Percentiles rank a stretch among this genome's conserved stretches.
phyloP scores from a whole-genome alignment of 352 stramenopile genomes.

The Salisapilia sapeloensis region DNA sequence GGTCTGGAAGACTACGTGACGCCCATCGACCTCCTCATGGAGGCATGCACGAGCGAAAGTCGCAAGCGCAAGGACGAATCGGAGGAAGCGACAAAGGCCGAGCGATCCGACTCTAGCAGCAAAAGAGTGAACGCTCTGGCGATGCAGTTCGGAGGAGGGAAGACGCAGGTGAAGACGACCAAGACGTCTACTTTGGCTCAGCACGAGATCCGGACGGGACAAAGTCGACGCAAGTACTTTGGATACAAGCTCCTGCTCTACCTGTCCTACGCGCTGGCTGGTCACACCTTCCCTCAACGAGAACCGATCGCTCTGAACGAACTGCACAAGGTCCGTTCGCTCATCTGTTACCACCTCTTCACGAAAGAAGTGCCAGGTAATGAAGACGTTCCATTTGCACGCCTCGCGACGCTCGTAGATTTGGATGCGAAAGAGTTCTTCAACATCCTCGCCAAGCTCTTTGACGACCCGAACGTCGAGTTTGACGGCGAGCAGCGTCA shows the following conservation, averaged over 20 bases:
- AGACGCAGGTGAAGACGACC: slow-evolving; percentile 13
- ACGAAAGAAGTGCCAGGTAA: slow-evolving; percentile 24
- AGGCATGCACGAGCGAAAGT: slow-evolving; percentile 39
- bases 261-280: slow-evolving; percentile 83
- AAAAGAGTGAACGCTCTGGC: slow-evolving; percentile 41
- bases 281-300: slow-evolving; percentile 80
- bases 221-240: slow-evolving; percentile 43
- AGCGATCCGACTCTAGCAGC: slow-evolving; percentile 8
- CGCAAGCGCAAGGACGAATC: slow-evolving; percentile 1
- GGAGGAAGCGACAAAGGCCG: slow-evolving; percentile 4
- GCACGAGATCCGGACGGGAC: slow-evolving; percentile 29
- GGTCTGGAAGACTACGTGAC: slow-evolving; percentile 86
- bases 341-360: slow-evolving; percentile 80
- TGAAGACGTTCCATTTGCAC: slow-evolving; percentile 47
- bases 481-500: slow-evolving; percentile 72
- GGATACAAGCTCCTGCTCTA: slow-evolving; percentile 84
- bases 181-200: slow-evolving; percentile 5
- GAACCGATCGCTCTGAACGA: slow-evolving; percentile 45
- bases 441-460: slow-evolving; percentile 61
- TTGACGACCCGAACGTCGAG: slow-evolving; percentile 69
- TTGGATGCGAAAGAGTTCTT: slow-evolving; percentile 69
- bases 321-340: slow-evolving; percentile 41
- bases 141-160: slow-evolving; percentile 36
- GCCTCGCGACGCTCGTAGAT: slow-evolving; percentile 62
- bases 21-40: slow-evolving; percentile 82